These are phyloP conservation scores for Fragilaria radians DNA, from an alignment of 108 stramenopile species.

Conservation along the genomic window DNA sequence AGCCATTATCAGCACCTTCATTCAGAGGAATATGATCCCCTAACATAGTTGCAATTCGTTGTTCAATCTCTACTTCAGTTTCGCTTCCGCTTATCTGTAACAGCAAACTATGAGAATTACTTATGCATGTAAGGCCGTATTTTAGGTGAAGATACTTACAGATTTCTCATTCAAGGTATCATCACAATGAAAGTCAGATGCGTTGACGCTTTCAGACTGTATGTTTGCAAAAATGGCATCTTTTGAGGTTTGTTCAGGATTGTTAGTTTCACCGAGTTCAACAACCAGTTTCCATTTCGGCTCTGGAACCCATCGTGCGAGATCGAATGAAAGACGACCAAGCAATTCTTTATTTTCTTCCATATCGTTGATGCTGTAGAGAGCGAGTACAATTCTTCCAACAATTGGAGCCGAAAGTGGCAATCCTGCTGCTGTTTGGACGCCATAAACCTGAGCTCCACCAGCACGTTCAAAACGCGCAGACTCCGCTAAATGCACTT, in stretches of 20 bases:
- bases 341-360: constrained; percentile 27
- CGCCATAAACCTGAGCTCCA: constrained; percentile 64
- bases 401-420: constrained; percentile 45
- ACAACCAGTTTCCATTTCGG: constrained; percentile 69
- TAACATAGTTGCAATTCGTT: constrained; percentile 47
- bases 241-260: too few relatives aligned
- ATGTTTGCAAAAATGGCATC: too few relatives aligned
- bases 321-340: constrained; percentile 19
- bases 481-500: constrained; percentile 32
- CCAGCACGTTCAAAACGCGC: constrained; percentile 54
- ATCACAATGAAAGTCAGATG: too few relatives aligned
- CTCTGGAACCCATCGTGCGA: constrained; percentile 41
- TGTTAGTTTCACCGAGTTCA: constrained; percentile 28
- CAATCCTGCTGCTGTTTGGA: constrained; percentile 64
- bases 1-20: not conserved
- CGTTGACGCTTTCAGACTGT: too few relatives aligned
- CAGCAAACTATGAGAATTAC: too few relatives aligned
- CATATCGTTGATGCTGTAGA: constrained; percentile 50
- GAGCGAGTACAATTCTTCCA: constrained; percentile 50
- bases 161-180: too few relatives aligned
- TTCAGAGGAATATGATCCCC: constrained; percentile 54
- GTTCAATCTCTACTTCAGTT: constrained; percentile 39
- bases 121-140: too few relatives aligned
- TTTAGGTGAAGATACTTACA: too few relatives aligned
- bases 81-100: too few relatives aligned